Conservation (phyloP, 1,284 basidiomycete species). For the Abortiporus biennis region DNA sequence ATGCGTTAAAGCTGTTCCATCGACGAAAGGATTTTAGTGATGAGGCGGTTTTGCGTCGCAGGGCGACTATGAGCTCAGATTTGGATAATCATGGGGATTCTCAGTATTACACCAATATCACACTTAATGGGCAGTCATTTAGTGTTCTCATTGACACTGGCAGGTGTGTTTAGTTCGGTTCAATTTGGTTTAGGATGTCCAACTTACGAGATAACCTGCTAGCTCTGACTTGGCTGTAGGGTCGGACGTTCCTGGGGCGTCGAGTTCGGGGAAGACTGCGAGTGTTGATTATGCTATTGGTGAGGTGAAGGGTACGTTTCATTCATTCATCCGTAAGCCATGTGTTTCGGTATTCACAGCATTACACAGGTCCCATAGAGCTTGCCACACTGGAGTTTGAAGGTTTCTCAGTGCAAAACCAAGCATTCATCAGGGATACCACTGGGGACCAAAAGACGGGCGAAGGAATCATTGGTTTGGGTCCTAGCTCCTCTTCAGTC, state of each 20-base stretch:
- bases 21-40: too few relatives aligned
- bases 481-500: conserved; percentile 28
- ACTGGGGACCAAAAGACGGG: conserved; percentile 17
- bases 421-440: conserved; percentile 44
- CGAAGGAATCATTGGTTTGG: conserved; percentile 33
- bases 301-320: conserved; percentile 34
- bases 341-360: conserved; percentile 5
- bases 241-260: conserved; percentile 35
- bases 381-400: conserved; percentile 47
- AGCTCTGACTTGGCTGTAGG: conserved; percentile 59
- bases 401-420: conserved; percentile 44
- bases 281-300: conserved; percentile 48
- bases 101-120: conserved; percentile 46
- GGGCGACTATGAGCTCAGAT: conserved; percentile 18
- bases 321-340: too few relatives aligned
- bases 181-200: neutral
- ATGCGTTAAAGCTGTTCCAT: conserved; percentile 18
- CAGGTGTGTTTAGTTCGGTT: conserved; percentile 34
- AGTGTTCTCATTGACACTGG: conserved; percentile 60
- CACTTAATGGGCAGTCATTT: conserved; percentile 42
- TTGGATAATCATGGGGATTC: conserved; percentile 39
- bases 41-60: conserved; percentile 11
- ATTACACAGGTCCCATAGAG: conserved; percentile 41
- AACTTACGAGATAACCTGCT: neutral
- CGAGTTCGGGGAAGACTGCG: conserved; percentile 35